These are phyloP conservation scores for Vanrija pseudolonga DNA, from an alignment of 1,284 basidiomycete genomes.

Conservation along the genomic window DNA sequence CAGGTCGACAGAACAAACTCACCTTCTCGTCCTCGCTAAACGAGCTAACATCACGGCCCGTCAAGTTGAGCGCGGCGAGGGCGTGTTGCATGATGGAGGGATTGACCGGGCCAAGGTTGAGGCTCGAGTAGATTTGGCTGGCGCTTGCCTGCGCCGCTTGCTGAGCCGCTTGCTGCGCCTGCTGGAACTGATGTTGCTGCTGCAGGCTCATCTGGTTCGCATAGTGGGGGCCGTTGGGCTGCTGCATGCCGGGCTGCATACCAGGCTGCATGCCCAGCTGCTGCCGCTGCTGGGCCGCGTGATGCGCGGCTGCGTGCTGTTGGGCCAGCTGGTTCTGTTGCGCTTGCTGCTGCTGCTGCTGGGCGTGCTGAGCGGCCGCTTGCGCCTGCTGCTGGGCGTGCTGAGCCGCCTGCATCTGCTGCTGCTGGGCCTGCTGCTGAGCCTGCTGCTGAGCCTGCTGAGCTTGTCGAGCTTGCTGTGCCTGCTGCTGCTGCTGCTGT, in stretches of 20 bases:
- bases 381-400: constrained; percentile 12
- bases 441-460: constrained; percentile 11
- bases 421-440: constrained; percentile 14
- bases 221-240: constrained; percentile 16
- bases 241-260: constrained; percentile 8
- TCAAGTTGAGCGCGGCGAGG: constrained; percentile 27
- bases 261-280: constrained; percentile 2
- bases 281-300: constrained; percentile 7
- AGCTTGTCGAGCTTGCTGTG: constrained; percentile 12
- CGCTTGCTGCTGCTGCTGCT: constrained; percentile 18
- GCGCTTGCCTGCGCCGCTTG: constrained; percentile 6
- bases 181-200: constrained; percentile 2
- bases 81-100: constrained; percentile 32
- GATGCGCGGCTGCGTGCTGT: constrained; percentile 16
- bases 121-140: constrained; percentile 26
- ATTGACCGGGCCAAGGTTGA: constrained; percentile 34
- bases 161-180: background rate
- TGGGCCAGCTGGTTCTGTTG: constrained; percentile 17
- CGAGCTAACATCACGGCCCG: constrained; percentile 29
- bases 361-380: constrained; percentile 16
- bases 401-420: constrained; percentile 8
- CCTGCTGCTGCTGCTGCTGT: constrained; percentile 17
- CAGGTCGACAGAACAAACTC: constrained; percentile 8
- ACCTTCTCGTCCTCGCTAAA: constrained; percentile 36
- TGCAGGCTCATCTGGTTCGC: constrained; percentile 12